A percentile compares a stretch with the other conserved stretches of the same genome.
These are phyloP conservation scores for Eucalyptus curtisii DNA, from an alignment of 345 rosid species.

Conservation along the genomic window DNA sequence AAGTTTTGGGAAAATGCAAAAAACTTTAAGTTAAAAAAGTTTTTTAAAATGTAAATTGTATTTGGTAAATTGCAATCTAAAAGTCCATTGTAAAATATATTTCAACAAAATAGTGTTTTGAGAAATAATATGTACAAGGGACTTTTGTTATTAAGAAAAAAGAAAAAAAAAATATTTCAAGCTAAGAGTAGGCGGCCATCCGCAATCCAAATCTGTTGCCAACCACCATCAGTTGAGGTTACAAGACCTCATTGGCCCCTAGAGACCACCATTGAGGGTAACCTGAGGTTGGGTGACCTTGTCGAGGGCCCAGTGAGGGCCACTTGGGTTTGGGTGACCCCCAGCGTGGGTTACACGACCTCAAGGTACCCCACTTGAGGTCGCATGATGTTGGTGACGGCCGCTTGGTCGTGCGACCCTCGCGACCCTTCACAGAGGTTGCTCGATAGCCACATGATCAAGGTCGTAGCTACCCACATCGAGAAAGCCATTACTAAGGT, in stretches of 20 bases:
- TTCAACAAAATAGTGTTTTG: accelerated
- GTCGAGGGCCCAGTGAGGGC: accelerated
- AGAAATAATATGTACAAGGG: too few species aligned
- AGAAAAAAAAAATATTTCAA: accelerated
- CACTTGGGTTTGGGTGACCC: accelerated
- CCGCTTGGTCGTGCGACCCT: accelerated
- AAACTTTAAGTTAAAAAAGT: accelerated
- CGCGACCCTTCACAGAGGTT: accelerated
- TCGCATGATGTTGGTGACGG: too few species aligned
- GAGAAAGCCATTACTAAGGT: too few species aligned
- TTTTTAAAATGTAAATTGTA: too few species aligned
- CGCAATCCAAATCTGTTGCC: accelerated
- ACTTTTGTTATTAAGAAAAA: too few species aligned
- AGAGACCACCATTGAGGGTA: too few species aligned
- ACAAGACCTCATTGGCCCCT: too few species aligned
- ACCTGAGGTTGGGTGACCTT: too few species aligned
- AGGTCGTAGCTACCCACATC: too few species aligned
- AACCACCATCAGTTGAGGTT: accelerated
- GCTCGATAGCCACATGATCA: accelerated
- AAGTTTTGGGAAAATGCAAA: accelerated
- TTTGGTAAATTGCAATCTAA: too few species aligned
- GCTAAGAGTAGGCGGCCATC: accelerated
- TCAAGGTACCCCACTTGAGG: too few species aligned
- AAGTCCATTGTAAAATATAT: accelerated
- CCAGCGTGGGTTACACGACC: accelerated